Conservation (phyloP, 176 grass and related monocot species). For the Leersia perrieri region DNA sequence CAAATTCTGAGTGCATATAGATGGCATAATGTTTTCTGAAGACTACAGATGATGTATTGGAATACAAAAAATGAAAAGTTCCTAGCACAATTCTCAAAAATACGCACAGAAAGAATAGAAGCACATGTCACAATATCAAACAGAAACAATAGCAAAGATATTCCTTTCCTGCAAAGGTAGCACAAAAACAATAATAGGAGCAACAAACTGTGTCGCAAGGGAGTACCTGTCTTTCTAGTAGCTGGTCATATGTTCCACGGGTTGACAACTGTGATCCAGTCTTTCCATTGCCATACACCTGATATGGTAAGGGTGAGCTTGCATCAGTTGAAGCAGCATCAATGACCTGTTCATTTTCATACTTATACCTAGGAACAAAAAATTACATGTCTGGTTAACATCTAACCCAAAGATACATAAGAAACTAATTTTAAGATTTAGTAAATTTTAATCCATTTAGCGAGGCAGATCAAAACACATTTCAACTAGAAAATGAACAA, state of each 20-base stretch:
- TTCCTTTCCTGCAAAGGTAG: not conserved
- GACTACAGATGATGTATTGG: constrained; percentile 1
- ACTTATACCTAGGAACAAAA: constrained; percentile 88
- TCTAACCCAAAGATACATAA: constrained; percentile 26
- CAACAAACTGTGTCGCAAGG: constrained; percentile 20
- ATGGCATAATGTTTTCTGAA: constrained; percentile 4
- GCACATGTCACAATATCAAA: constrained; percentile 8
- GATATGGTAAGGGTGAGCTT: constrained; percentile 96
- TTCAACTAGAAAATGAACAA: constrained; percentile 4
- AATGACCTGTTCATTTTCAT: constrained; percentile 96
- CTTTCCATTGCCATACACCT: constrained; percentile 97
- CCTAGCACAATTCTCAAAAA: not conserved
- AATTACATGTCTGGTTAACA: constrained; percentile 29
- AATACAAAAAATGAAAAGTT: constrained; percentile 1
- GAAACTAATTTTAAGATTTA: constrained; percentile 13
- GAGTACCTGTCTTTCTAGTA: constrained; percentile 96
- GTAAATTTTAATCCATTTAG: constrained; percentile 1
- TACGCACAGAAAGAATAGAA: constrained; percentile 18
- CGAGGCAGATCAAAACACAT: constrained; percentile 20
- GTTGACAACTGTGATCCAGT: constrained; percentile 75
- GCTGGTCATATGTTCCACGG: constrained; percentile 90
- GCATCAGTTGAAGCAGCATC: constrained; percentile 96
- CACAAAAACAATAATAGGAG: not conserved
- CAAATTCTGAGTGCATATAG: constrained; percentile 2
- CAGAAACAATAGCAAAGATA: not conserved